phyloP scores from a whole-genome alignment of 768 basidiomycete genomes.

The Hericium coralloides region DNA sequence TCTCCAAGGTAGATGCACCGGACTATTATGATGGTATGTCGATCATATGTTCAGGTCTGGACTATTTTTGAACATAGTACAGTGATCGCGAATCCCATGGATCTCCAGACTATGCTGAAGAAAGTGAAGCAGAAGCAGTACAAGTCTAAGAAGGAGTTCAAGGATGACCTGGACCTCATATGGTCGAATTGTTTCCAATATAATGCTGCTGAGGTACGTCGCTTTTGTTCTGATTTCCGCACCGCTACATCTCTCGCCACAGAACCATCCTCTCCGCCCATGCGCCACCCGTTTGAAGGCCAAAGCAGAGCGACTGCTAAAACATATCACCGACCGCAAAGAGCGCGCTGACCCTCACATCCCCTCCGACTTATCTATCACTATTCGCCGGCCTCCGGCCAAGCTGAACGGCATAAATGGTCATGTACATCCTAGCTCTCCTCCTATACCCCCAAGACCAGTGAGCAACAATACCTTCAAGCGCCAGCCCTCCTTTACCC shows the following conservation, averaged over 20 bases:
- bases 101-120: conserved; percentile 85
- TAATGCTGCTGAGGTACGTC: conserved; percentile 79
- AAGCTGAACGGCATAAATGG: conserved; percentile 34
- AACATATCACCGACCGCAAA: conserved; percentile 82
- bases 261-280: conserved; percentile 85
- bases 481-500: conserved; percentile 2
- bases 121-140: conserved; percentile 89
- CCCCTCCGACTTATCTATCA: conserved; percentile 32
- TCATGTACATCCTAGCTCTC: conserved; percentile 31
- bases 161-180: conserved; percentile 89
- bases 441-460: conserved; percentile 25
- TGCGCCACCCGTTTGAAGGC: conserved; percentile 73
- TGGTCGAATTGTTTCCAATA: conserved; percentile 95
- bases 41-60: neutral
- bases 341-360: conserved; percentile 69
- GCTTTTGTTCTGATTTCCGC: neutral
- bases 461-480: conserved; percentile 13
- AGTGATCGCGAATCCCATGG: conserved; percentile 97
- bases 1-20: conserved; percentile 80
- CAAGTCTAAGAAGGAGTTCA: conserved; percentile 91
- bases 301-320: conserved; percentile 81
- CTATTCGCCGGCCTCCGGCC: conserved; percentile 24
- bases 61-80: conserved; percentile 1
- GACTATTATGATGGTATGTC: conserved; percentile 87
- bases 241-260: neutral